Percentiles rank a stretch among this genome's conserved stretches.
Evolutionary conservation across 2,329 filamentous ascomycete species (phyloP).

Genomic region (Blastomyces percursus): DNA sequence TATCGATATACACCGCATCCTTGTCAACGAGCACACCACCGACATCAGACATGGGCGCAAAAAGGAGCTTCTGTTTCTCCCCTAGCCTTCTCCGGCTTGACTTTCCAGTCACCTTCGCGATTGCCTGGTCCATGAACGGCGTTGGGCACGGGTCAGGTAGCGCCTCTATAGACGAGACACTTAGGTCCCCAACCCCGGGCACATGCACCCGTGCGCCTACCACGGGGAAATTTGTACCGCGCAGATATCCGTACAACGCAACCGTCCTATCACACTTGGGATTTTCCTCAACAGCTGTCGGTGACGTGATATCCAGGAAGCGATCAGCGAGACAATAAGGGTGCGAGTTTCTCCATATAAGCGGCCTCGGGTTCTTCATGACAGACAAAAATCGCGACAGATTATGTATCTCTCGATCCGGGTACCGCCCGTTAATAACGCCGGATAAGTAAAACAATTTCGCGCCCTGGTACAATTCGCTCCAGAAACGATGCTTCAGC

Average conservation of each 20-base stretch:
- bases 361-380: constrained; percentile 97
- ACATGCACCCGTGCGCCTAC: constrained; percentile 81
- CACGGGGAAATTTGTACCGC: constrained; percentile 87
- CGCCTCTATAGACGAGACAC: constrained; percentile 70
- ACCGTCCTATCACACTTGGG: constrained; percentile 83
- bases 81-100: constrained; percentile 68
- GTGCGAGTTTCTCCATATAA: constrained; percentile 93
- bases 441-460: constrained; percentile 96
- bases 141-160: constrained; percentile 93
- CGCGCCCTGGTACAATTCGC: constrained; percentile 89
- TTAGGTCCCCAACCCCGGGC: constrained; percentile 82
- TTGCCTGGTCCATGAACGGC: constrained; percentile 74
- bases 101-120: constrained; percentile 76
- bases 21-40: constrained; percentile 93
- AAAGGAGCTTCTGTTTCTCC: constrained; percentile 92
- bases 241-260: constrained; percentile 82
- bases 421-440: constrained; percentile 92
- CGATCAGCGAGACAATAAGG: constrained; percentile 89
- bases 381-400: constrained; percentile 88
- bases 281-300: constrained; percentile 79
- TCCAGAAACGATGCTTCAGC: constrained; percentile 92
- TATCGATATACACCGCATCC: constrained; percentile 83
- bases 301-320: constrained; percentile 89
- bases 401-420: constrained; percentile 93
- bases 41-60: constrained; percentile 97